phyloP scores from a whole-genome alignment of 2,329 filamentous ascomycete genomes.

The Eutypa lata region DNA sequence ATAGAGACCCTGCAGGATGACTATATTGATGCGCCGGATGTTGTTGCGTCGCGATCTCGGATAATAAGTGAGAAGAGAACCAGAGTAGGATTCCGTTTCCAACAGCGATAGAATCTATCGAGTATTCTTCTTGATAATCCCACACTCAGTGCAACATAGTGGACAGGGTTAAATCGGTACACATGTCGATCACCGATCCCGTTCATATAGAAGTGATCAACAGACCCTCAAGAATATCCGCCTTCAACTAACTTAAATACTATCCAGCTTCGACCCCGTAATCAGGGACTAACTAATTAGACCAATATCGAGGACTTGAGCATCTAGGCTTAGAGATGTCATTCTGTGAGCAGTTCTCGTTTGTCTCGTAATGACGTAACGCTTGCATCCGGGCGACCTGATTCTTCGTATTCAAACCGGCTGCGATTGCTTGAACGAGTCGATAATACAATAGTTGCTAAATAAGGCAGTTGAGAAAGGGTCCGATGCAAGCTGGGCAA shows the following conservation, averaged over 20 bases:
- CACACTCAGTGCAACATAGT: no score
- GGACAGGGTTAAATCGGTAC: no score
- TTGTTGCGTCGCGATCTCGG: neutral
- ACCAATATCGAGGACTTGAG: neutral
- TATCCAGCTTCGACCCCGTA: no score
- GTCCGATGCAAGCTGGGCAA: neutral
- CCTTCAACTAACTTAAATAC: no score
- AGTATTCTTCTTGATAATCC: no score
- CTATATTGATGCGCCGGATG: neutral
- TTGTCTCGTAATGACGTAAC: conserved; percentile 1
- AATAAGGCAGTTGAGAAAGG: neutral
- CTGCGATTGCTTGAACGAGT: neutral
- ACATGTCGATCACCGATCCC: no score
- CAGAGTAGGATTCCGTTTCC: no score
- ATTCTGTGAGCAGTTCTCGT: neutral
- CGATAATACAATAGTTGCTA: neutral
- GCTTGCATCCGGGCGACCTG: neutral
- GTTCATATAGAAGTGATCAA: no score
- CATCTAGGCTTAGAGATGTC: neutral
- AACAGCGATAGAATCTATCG: no score
- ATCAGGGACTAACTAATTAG: neutral
- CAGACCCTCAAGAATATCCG: no score
- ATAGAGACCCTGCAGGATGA: neutral
- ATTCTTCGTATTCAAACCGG: neutral
- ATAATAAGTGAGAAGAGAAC: no score